Base-by-base conservation (phyloP, 352 stramenopile genomes). In the Phytopythium chamaehyphon region DNA sequence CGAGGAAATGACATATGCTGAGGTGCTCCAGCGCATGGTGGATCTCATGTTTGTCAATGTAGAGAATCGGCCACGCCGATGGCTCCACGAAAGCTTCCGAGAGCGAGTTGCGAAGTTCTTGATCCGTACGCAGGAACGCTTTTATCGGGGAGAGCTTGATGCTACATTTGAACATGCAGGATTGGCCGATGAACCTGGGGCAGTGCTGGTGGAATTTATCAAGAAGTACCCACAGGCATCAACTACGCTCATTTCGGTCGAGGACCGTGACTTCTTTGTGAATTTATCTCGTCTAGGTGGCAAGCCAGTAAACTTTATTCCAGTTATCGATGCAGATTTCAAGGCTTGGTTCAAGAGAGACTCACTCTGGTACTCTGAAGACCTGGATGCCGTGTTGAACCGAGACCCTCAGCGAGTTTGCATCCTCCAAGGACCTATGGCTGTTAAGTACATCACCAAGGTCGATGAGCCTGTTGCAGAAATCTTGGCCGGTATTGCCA, bases 271-370 rank as follows among this genome's bases (percentile, higher is more conserved):
- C 47, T 94, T 72, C 59, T 96, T 96, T 57, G 52, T 93, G 21
- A 64, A 92, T 7, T 47, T 93, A 22, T 95, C 85, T 62, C 83
- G 82, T 18, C 75, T 71, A 10, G 76, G 82, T 42, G 85, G 85
- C 19, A 96, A 95, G 59, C 85, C 86, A 0, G 86, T 95, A 28
- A 93, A 91, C 55, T 96, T 96, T 39, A 66, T 96, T n/a, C 82
- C 86, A 37, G 69, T 74, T 9, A 83, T 96, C 23, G 83, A 95
- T 72, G 69, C 62, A 23, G 86, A 95, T 26, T 71, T 96, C 44
- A 75, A 76, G 52, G 88, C 71, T 6, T 95, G 82, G 83, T 92
- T 95, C 62, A 95, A 92, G 72, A 96, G 92, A 61, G 87, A 96
- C 55, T 95, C 83, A 39, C 59, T 96, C 15, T 96, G 87, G 87